A percentile compares a stretch with the other conserved stretches of the same genome.
These are phyloP conservation scores for Xylaria bambusicola DNA, from an alignment of 495 filamentous ascomycete genomes.

Conservation along the genomic window DNA sequence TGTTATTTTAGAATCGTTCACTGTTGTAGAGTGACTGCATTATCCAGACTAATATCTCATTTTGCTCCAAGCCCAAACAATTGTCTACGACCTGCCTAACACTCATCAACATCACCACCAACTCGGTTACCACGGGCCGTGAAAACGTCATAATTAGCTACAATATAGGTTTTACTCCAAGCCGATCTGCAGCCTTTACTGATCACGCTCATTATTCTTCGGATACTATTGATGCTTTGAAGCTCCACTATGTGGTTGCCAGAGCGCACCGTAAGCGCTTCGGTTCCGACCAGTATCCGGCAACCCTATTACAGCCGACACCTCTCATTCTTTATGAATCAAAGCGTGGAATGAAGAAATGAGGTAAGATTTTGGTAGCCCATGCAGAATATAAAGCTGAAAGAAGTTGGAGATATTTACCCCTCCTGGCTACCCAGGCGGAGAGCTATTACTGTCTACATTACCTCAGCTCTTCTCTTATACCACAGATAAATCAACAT, in stretches of 20 bases:
- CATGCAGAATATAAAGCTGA: background rate
- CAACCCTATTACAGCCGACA: background rate
- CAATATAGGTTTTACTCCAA: background rate
- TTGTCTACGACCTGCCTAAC: too few relatives aligned
- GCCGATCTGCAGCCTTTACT: background rate
- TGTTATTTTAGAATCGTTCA: too few relatives aligned
- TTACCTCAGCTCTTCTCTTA: background rate
- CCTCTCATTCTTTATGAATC: background rate
- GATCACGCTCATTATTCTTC: background rate
- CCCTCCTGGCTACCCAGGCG: background rate
- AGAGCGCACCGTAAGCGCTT: background rate
- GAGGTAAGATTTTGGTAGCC: background rate
- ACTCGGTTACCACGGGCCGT: background rate
- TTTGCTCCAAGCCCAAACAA: too few relatives aligned
- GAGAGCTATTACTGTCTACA: background rate
- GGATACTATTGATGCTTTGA: background rate
- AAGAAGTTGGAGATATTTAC: background rate
- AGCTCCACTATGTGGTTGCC: background rate
- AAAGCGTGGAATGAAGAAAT: background rate
- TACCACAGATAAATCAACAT: too few relatives aligned
- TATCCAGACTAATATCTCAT: too few relatives aligned
- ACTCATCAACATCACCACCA: too few relatives aligned
- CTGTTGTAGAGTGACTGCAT: too few relatives aligned
- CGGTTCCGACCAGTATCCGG: background rate
- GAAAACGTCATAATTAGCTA: background rate